Evolutionary conservation across 2,329 filamentous ascomycete genomes (phyloP), one percentile per base, ranked within the genome.

Genomic region (Verticillium albo-atrum): DNA sequence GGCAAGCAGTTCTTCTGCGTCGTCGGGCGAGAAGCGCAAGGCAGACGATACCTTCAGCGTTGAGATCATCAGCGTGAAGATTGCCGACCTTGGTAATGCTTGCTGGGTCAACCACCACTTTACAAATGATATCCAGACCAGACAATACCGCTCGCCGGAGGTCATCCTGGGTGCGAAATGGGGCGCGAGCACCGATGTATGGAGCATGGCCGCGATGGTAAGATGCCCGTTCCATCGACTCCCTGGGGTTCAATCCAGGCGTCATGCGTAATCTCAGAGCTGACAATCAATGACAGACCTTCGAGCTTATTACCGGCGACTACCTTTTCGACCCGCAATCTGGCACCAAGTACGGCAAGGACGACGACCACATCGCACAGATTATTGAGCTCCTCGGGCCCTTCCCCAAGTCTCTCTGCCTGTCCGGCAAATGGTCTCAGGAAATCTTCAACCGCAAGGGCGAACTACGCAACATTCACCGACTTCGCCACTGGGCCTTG

Each of bases 121-220:
- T 77, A 99, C 95, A 71, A 97, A 99, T 72, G 95, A 99, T 73
- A 99, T 99, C 69, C 95, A 99, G 74, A 99, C 95, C 9, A 85
- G 95, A 69, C 95, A 99, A 76, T 99, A 99, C 75, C 85, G 95
- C 60, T 98, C 95, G 1, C 95, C 95, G 1, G 95, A 99, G 76
- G 95, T 99, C 59, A 98, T 99, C 62, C 80, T 99, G 23, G 95
- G 95, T 42, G 87, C 92, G 3, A 98, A 98, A 79, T 99, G 95
- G 95, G 95, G 95, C 66, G 95, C 95, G n/a, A 98, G 94, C 72
- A 98, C 95, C 2, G 95, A 99, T 75, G 91, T 98, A 7, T 99
- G 95, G 95, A 98, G 94, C 77, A 99, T 99, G 95, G 93, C 95
- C 61, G 91, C 91, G 66, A 99, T 99, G 95, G 95, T 98, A 82